Evolutionary conservation across 495 filamentous ascomycete species (phyloP), one percentile per base, ranked within the genome.

Genomic region (Aspergillus sclerotioniger): DNA sequence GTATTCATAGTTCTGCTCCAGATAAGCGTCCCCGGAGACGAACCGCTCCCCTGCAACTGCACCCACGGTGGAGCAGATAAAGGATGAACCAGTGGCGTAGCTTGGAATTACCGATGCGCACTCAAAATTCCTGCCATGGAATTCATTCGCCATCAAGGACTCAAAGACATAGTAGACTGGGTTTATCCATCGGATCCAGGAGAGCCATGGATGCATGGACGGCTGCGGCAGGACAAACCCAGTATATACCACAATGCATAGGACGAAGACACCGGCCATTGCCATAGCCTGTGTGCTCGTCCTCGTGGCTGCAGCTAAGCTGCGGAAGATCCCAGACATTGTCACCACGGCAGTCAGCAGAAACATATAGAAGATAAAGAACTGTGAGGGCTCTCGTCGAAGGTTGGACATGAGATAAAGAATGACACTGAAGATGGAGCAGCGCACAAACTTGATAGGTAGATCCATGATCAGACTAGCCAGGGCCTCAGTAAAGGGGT

Each of bases 291-390:
- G 74, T 0, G 67, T 69, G 13, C 74, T 35, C 0, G 73, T 69
- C 51, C 63, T 70, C 0, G 76, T 73, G 8, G 71, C 29, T 3
- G 76, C 74, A 16, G 68, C 79, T 48, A 80, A 51, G 10, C 64
- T 74, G 7, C 78, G 67, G 61, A 80, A 81, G 3, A 80, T 56
- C 2, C 67, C 68, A 8, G 72, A 73, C 80, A 87, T 84, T 31
- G 80, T 74, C 19, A 87, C 61, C 5, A 78, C 78, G 4, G 67
- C 62, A 1, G 76, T 31, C 50, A 81, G 73, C 16, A 73, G 56
- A 37, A 84, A 69, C 6, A 87, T 70, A 49, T 78, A 80, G 60
- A 76, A 86, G 44, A 82, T 71, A 67, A 87, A 87, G 65, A 88
- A 88, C 12, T 77, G 72, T 0, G 58, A 72, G 0, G 79, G 70